Base-by-base conservation (phyloP, 2,329 filamentous ascomycete species). In the Periconia sp. region DNA sequence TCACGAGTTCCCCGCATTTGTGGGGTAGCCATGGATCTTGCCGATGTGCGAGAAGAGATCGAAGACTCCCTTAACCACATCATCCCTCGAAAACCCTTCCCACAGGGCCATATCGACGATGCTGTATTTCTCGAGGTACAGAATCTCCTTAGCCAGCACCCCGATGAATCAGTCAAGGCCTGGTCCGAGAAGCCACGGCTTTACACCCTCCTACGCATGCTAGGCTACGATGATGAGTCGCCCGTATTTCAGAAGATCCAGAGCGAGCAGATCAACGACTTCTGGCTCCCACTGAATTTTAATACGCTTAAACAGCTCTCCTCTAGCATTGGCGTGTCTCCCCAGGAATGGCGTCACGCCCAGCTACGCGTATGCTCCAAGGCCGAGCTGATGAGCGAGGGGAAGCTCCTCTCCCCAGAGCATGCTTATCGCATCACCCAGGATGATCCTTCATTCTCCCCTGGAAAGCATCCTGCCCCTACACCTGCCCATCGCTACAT, bases 171-270 rank as follows among this genome's bases (percentile, higher is more conserved):
- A 16, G 23, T 22, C 9, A 16, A 24, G 12, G 9, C 23, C 11
- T 56, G 52, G 52, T 35, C 21, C 16, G 30, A 40, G 2, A 45
- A 40, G n/a, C 46, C 46, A 2, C 40, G 52, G 9, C 45, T 46
- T 2, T 56, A 49, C 32, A 48, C 44, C 4, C 44, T 56, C 10
- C 36, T 56, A 13, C 50, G 50, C 16, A 54, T 56, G 43, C 43
- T 54, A 11, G 52, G 37, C 24, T 47, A 43, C 37, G 37, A 42
- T 8, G 34, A 48, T 13, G 40, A 48, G 12, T 29, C 32, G 17
- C 22, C 29, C 5, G 37, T 49, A 17, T 49, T 52, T 26, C 16
- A 34, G 8, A 32, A 30, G 8, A 54, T 56, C 36, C 38, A 38
- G 19, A 31, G 23, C 17, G 44, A 56, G 26, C 10, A 40, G 4